Conservation (phyloP, 1,139 yeast genomes). For the Zygoascus hellenicus region DNA sequence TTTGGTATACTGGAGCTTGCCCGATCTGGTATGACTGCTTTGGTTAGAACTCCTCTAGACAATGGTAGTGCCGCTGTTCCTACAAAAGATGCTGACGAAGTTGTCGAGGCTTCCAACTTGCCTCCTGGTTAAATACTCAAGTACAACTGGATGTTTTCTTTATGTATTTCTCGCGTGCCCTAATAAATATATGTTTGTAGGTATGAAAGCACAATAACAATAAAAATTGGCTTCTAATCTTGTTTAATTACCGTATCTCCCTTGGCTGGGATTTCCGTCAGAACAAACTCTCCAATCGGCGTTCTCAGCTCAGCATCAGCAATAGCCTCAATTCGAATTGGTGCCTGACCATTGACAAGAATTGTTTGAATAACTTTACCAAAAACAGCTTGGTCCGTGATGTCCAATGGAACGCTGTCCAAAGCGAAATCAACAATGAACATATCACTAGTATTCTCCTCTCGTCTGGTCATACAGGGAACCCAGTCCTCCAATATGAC, state of each 20-base stretch:
- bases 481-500: constrained; percentile 32
- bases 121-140: constrained; percentile 73
- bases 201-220: not conserved
- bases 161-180: not conserved
- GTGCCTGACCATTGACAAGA: constrained; percentile 27
- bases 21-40: constrained; percentile 97
- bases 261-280: constrained; percentile 27
- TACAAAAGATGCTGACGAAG: constrained; percentile 50
- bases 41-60: constrained; percentile 88
- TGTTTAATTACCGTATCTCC: constrained; percentile 18
- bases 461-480: constrained; percentile 27
- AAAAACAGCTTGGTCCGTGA: constrained; percentile 28
- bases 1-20: constrained; percentile 96
- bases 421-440: constrained; percentile 26
- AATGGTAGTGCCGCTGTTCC: constrained; percentile 42
- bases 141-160: not conserved
- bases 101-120: constrained; percentile 41
- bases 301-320: constrained; percentile 38
- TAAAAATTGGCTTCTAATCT: not conserved
- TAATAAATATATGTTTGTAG: constrained; percentile 7
- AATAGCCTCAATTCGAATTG: constrained; percentile 29
- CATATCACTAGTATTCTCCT: constrained; percentile 16
- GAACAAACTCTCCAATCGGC: constrained; percentile 36
- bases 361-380: constrained; percentile 27
- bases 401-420: constrained; percentile 29